Evolutionary conservation across 441 rosid species (phyloP).

Genomic region (Lepidium campestre): DNA sequence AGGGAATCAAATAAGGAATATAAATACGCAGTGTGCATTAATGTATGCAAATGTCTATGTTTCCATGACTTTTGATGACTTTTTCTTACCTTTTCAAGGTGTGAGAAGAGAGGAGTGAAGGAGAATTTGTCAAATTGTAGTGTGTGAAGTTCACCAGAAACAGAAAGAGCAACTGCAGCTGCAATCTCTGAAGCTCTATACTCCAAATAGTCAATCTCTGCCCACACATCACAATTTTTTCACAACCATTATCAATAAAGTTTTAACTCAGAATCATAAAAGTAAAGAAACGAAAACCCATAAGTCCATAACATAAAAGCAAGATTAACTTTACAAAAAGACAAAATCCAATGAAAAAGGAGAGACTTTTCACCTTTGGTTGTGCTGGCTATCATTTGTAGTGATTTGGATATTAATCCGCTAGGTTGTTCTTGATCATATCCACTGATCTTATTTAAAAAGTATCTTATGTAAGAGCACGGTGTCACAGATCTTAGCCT

Average conservation of each 20-base stretch:
- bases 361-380: constrained; percentile 36
- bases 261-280: constrained; percentile 19
- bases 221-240: constrained; percentile 20
- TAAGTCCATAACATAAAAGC: neutral
- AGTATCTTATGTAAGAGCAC: constrained; percentile 48
- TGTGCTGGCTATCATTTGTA: constrained; percentile 42
- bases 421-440: constrained; percentile 26
- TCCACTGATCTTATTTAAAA: constrained; percentile 35
- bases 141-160: constrained; percentile 27
- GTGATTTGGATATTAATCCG: constrained; percentile 35
- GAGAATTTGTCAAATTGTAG: constrained; percentile 19
- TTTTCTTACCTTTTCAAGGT: constrained; percentile 22
- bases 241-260: constrained; percentile 19
- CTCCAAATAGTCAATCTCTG: constrained; percentile 63
- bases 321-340: neutral
- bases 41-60: neutral
- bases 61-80: constrained; percentile 2
- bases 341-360: neutral
- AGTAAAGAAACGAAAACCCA: neutral
- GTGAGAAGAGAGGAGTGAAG: constrained; percentile 23
- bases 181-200: constrained; percentile 65
- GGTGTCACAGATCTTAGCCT: constrained; percentile 50
- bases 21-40: neutral
- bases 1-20: neutral
- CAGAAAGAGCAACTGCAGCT: constrained; percentile 59